Conservation (phyloP, 2,329 filamentous ascomycete species). For the Penicillium sp. region DNA sequence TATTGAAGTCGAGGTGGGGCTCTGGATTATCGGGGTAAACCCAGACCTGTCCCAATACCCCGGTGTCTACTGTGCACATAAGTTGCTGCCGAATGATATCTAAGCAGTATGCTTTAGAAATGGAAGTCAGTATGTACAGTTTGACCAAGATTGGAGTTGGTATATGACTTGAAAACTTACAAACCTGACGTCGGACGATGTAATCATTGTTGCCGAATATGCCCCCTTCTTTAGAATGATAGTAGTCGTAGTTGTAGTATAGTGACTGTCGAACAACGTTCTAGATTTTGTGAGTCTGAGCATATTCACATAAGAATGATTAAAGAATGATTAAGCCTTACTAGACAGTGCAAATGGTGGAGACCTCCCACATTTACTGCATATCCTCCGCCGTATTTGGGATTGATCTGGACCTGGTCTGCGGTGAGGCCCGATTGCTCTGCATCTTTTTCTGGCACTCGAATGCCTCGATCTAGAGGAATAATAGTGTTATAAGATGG, state of each 20-base stretch:
- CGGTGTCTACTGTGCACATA: constrained; percentile 64
- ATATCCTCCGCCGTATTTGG: constrained; percentile 60
- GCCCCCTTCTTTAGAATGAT: constrained; percentile 50
- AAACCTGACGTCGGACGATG: constrained; percentile 58
- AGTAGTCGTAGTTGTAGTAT: constrained; percentile 62
- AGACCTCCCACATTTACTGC: constrained; percentile 34
- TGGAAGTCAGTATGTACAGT: neutral
- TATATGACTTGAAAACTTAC: constrained; percentile 42
- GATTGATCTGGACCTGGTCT: constrained; percentile 57
- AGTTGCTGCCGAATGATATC: constrained; percentile 63
- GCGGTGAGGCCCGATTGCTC: constrained; percentile 51
- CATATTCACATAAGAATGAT: neutral
- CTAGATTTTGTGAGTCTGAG: constrained; percentile 26
- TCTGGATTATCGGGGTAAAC: constrained; percentile 45
- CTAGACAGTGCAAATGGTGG: constrained; percentile 53
- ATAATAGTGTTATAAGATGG: neutral
- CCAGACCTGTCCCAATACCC: constrained; percentile 63
- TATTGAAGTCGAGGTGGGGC: constrained; percentile 64
- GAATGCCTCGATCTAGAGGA: constrained; percentile 45
- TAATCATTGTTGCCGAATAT: constrained; percentile 58
- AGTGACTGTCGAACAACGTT: constrained; percentile 60
- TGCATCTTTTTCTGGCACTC: constrained; percentile 54
- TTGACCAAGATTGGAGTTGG: neutral
- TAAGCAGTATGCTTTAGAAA: constrained; percentile 55
- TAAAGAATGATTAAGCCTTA: too few species aligned